Evolutionary conservation across 768 basidiomycete genomes (phyloP).

Genomic region (Trametes cubensis): DNA sequence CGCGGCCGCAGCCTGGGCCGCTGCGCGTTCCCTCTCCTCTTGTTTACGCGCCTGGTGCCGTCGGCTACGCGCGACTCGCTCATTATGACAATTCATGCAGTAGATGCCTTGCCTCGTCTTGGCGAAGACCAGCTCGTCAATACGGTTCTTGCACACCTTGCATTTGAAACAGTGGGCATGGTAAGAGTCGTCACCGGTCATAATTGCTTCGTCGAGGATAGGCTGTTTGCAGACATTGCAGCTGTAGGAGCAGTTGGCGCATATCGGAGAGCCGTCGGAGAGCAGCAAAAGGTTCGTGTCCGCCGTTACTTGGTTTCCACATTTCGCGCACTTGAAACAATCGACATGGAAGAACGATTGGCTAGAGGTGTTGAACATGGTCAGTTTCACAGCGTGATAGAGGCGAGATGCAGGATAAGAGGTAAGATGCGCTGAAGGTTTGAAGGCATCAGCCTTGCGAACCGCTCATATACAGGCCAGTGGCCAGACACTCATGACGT

Average conservation of each 20-base stretch:
- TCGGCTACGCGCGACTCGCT: conserved; percentile 91
- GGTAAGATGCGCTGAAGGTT: background rate
- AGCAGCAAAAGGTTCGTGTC: conserved; percentile 97
- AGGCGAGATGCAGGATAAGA: background rate
- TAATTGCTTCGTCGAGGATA: conserved; percentile 98
- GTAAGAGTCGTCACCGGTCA: conserved; percentile 98
- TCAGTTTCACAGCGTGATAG: background rate
- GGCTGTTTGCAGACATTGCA: conserved; percentile 94
- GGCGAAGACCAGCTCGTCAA: conserved; percentile 97
- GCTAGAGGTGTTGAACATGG: conserved; percentile 43
- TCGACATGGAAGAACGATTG: conserved; percentile 94
- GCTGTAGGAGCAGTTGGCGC: conserved; percentile 89
- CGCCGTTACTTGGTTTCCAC: conserved; percentile 86
- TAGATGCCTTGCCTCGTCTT: conserved; percentile 99
- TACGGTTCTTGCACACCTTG: conserved; percentile 89
- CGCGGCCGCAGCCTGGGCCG: conserved; percentile 34
- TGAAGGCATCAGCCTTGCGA: background rate
- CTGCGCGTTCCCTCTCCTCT: conserved; percentile 45
- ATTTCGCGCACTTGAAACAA: conserved; percentile 98
- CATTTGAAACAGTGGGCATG: conserved; percentile 99
- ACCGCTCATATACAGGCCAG: background rate
- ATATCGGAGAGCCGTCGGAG: conserved; percentile 97
- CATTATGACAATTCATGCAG: conserved; percentile 98
- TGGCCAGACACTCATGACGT: background rate
- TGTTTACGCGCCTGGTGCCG: conserved; percentile 84